Evolutionary conservation across 345 rosid genomes (phyloP).

Genomic region (Aquilaria sinensis): DNA sequence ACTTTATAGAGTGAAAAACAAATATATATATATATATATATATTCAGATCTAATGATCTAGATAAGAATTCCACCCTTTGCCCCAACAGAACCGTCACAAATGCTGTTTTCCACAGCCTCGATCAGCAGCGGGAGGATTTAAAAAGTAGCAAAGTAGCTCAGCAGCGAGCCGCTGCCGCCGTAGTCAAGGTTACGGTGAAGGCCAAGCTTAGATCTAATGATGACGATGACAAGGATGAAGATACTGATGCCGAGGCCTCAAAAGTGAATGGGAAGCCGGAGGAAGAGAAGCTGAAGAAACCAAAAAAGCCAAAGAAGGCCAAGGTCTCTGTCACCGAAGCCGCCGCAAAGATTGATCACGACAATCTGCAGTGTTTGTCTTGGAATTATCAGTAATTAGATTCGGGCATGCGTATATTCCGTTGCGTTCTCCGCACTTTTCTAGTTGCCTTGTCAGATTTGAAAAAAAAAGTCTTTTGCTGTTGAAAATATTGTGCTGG

Average conservation of each 20-base stretch:
- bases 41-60: conserved; percentile 3
- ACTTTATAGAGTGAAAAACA: no score
- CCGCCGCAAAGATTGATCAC: conserved; percentile 53
- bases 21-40: no score
- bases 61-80: conserved; percentile 4
- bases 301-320: conserved; percentile 66
- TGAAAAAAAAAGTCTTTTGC: conserved; percentile 6
- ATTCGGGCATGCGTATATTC: neutral
- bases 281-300: conserved; percentile 34
- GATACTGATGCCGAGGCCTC: conserved; percentile 30
- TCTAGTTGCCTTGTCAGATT: conserved; percentile 5
- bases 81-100: conserved; percentile 15
- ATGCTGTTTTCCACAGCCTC: conserved; percentile 38
- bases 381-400: conserved; percentile 34
- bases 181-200: conserved; percentile 10
- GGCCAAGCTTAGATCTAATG: conserved; percentile 34
- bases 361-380: conserved; percentile 48
- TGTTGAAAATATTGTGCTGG: neutral
- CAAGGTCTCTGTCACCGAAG: conserved; percentile 56
- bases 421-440: neutral
- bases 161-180: conserved; percentile 18
- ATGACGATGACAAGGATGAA: conserved; percentile 26
- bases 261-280: conserved; percentile 24
- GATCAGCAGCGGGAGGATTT: conserved; percentile 52
- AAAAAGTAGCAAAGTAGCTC: conserved; percentile 32